phyloP scores from a whole-genome alignment of 1,139 yeast genomes.

The Protomyces macrosporus region DNA sequence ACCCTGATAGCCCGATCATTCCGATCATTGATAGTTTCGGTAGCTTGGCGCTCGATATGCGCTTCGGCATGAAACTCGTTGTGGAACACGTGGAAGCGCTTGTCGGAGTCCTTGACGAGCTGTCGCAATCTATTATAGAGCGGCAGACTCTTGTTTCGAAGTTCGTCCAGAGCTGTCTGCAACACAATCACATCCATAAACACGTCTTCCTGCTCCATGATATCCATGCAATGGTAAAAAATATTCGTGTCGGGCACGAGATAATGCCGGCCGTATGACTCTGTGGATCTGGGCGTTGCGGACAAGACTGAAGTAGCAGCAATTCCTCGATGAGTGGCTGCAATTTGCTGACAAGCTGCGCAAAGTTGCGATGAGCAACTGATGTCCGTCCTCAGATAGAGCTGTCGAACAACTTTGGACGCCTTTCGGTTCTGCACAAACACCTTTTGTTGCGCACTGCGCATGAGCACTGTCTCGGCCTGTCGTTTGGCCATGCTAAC shows the following conservation, averaged over 20 bases:
- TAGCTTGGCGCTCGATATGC: conserved; percentile 54
- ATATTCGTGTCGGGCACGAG: conserved; percentile 83
- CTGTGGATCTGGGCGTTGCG: conserved; percentile 51
- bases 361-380: conserved; percentile 82
- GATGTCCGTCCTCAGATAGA: conserved; percentile 83
- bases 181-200: conserved; percentile 89
- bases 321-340: conserved; percentile 43
- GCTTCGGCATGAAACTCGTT: conserved; percentile 82
- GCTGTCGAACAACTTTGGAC: conserved; percentile 69
- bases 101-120: conserved; percentile 64
- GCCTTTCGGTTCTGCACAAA: conserved; percentile 18
- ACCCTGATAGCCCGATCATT: conserved; percentile 86
- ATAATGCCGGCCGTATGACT: conserved; percentile 60
- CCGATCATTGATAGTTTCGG: conserved; percentile 80
- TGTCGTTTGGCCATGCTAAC: background rate
- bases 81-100: conserved; percentile 85
- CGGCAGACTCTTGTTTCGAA: conserved; percentile 79
- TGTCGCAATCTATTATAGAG: conserved; percentile 79
- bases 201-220: conserved; percentile 69
- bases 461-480: background rate
- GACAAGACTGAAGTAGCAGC: conserved; percentile 41
- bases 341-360: conserved; percentile 46
- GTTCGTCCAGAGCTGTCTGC: conserved; percentile 91
- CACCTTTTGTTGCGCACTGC: background rate
- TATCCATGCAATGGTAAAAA: conserved; percentile 74